phyloP scores from a whole-genome alignment of 177 flowering plant genomes.

The Vitis hybrid region DNA sequence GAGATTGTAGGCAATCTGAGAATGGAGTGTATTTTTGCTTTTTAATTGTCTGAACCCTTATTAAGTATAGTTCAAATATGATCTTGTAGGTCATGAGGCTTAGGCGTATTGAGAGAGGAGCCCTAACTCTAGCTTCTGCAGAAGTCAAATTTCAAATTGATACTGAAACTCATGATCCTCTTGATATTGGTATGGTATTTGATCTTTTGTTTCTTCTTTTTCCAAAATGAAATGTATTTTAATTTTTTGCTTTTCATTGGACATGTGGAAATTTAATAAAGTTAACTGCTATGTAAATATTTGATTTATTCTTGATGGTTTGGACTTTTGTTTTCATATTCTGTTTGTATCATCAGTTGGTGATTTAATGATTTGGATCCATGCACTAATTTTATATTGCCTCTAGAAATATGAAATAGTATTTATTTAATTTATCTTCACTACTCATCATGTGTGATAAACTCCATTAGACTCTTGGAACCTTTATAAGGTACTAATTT shows the following conservation, averaged over 20 bases:
- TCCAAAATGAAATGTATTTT: background rate
- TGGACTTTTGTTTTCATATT: background rate
- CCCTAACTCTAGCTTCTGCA: slow-evolving; percentile 98
- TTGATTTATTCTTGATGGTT: too few species aligned
- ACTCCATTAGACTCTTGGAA: too few species aligned
- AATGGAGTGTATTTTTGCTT: background rate
- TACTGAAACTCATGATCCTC: slow-evolving; percentile 99
- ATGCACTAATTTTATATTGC: too few species aligned
- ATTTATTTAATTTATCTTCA: too few species aligned
- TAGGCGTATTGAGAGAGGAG: slow-evolving; percentile 93
- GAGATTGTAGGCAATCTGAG: background rate
- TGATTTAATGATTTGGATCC: too few species aligned
- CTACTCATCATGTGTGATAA: too few species aligned
- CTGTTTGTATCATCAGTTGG: background rate
- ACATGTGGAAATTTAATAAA: too few species aligned
- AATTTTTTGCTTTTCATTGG: background rate
- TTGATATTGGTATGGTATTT: slow-evolving; percentile 82
- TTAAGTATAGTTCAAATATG: background rate
- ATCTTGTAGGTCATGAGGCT: slow-evolving; percentile 81
- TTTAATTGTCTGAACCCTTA: background rate
- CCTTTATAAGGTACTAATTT: background rate
- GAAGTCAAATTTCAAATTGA: slow-evolving; percentile 99
- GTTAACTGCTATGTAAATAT: too few species aligned
- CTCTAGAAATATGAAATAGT: too few species aligned
- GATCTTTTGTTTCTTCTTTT: slow-evolving; percentile 2